These are phyloP conservation scores for Anisodus tanguticus DNA, from an alignment of 257 asterid species.

Conservation along the genomic window DNA sequence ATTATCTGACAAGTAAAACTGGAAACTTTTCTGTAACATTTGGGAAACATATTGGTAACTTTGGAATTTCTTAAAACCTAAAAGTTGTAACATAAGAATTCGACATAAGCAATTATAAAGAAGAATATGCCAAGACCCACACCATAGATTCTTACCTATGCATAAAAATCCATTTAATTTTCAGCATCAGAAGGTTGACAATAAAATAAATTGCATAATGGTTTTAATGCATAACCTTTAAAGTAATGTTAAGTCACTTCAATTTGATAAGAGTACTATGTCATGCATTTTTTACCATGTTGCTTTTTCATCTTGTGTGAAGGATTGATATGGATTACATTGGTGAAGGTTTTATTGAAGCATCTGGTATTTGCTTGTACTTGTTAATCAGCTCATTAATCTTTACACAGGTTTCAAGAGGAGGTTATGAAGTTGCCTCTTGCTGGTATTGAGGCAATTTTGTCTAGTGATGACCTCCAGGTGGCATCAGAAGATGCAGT, in stretches of 20 bases:
- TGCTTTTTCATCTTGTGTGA: slow-evolving; percentile 7
- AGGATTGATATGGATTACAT: background rate
- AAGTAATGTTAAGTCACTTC: background rate
- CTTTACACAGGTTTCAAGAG: slow-evolving; percentile 37
- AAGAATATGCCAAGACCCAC: background rate
- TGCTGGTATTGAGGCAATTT: slow-evolving; percentile 42
- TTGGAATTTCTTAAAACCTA: background rate
- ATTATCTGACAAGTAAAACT: background rate
- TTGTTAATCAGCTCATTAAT: slow-evolving; percentile 22
- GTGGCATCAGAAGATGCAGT: slow-evolving; percentile 44
- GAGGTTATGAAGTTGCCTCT: slow-evolving; percentile 42
- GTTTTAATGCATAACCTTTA: background rate
- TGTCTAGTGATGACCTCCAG: slow-evolving; percentile 42
- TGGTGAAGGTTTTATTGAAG: background rate
- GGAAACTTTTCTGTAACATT: background rate
- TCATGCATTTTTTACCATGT: background rate
- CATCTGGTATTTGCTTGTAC: slow-evolving; percentile 8
- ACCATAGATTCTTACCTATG: background rate
- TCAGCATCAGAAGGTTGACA: slow-evolving; percentile 1
- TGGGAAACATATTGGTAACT: background rate
- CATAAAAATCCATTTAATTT: background rate
- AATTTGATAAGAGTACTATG: background rate
- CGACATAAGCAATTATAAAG: slow-evolving; percentile 10
- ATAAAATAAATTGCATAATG: background rate
- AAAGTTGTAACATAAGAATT: background rate